phyloP scores from a whole-genome alignment of 768 basidiomycete genomes.

The Lentinula sp. region DNA sequence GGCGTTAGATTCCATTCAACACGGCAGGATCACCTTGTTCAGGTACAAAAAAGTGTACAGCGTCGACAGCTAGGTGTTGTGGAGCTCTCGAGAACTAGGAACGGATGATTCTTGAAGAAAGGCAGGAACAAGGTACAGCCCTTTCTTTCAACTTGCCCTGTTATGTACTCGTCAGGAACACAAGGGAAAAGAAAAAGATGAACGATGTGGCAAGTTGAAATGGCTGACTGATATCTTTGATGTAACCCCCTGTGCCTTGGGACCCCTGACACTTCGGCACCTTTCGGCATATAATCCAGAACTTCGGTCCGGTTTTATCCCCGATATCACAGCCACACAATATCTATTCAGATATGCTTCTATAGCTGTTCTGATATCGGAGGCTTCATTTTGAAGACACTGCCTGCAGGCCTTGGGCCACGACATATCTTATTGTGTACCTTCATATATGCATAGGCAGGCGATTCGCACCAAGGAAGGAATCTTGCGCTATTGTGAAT shows the following conservation, averaged over 20 bases:
- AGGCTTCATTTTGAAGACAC: no score
- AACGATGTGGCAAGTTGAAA: neutral
- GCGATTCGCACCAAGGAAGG: no score
- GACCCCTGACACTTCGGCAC: neutral
- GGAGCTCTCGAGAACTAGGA: constrained; percentile 2
- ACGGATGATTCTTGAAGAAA: neutral
- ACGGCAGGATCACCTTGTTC: neutral
- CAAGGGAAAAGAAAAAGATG: neutral
- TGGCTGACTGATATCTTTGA: neutral
- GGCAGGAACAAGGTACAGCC: neutral
- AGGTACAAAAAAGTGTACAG: neutral
- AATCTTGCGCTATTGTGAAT: no score
- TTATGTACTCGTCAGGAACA: constrained; percentile 5
- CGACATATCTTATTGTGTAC: no score
- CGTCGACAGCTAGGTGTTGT: neutral
- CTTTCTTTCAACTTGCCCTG: neutral
- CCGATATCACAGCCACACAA: neutral
- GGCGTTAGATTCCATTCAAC: neutral
- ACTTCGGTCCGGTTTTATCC: neutral
- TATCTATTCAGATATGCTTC: no score
- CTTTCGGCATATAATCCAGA: neutral
- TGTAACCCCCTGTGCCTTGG: neutral
- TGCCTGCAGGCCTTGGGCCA: no score
- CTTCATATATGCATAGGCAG: no score
- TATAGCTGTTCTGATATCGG: no score